Percentiles rank a stretch among this genome's conserved stretches.
phyloP scores from a whole-genome alignment of 148 eudicot species.

The Vaccinium myrtillus region DNA sequence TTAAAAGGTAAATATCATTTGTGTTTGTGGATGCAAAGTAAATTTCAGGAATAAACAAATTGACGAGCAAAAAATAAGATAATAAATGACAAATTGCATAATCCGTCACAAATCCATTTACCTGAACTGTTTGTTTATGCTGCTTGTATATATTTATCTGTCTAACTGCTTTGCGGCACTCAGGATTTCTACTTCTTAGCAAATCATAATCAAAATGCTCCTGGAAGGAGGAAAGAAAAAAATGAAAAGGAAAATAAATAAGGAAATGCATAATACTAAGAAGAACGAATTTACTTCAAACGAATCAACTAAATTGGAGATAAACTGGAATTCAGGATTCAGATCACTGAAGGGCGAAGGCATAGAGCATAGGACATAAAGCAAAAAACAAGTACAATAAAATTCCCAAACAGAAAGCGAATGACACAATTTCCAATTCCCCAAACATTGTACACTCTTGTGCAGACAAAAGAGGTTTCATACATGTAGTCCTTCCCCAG shows the following conservation, averaged over 20 bases:
- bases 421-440: not conserved
- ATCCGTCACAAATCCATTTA: slow-evolving; percentile 12
- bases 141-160: slow-evolving; percentile 71
- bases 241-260: not conserved
- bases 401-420: not conserved
- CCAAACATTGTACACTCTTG: not conserved
- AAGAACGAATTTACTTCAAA: not conserved
- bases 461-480: not conserved
- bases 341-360: not conserved
- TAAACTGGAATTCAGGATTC: not conserved
- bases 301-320: not conserved
- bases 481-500: slow-evolving; percentile 2
- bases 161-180: slow-evolving; percentile 55
- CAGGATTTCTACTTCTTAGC: slow-evolving; percentile 63
- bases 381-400: not conserved
- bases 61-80: not conserved
- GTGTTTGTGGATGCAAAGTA: not conserved
- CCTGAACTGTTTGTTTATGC: slow-evolving; percentile 92
- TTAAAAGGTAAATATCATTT: not conserved
- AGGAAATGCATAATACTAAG: not conserved
- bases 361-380: not conserved
- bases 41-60: not conserved
- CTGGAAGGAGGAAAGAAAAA: slow-evolving; percentile 29
- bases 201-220: slow-evolving; percentile 79
- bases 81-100: not conserved